Evolutionary conservation across 75 land plant genomes (phyloP), one percentile per base, ranked within the genome.

Genomic region (Ceratopteris richardii): DNA sequence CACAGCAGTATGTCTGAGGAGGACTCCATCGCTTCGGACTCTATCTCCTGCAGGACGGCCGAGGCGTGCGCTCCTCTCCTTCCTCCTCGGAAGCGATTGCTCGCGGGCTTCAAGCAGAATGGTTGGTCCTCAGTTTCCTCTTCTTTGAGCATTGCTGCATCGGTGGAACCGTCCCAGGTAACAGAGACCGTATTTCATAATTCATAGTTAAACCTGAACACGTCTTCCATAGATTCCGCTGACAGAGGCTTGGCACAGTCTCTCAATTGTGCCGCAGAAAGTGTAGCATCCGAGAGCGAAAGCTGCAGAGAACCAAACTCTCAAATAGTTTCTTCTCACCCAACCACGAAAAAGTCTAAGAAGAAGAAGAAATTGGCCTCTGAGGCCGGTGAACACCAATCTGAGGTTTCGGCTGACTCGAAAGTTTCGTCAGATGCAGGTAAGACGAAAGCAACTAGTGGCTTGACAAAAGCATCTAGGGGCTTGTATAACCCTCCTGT

Each of bases 61-160:
- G 42, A 14, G 14, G 50, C 50, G 17, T 22, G 13, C 24, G 66
- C 29, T 16, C 26, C 64, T 13, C 56, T 37, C 23, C 61, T 64
- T 36, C 66, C 66, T 33, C 66, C 66, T 26, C 60, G 66, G 24
- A 64, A 64, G 61, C 30, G 66, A 31, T 33, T 64, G n/a, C 66
- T 64, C 22, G 66, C 66, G 22, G 66, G 66, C 28, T 11, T 64
- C 58, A 64, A 64, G 43, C 66, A 64, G 26, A 54, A 55, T 42
- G 40, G 60, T 13, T 37, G 44, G 60, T 31, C 31, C 1, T 54
- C 27, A 9, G 20, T 30, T 41, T 78, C 19, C 50, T 62, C 54
- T 31, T 65, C 60, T 78, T 75, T 58, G 66, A 65, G 18, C 2
- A 56, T 48, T 78, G 75, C 52, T 25, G 40, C 27, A 12, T 4